phyloP scores from a whole-genome alignment of 208 protist species.

The Vickermania ingenoplastis region DNA sequence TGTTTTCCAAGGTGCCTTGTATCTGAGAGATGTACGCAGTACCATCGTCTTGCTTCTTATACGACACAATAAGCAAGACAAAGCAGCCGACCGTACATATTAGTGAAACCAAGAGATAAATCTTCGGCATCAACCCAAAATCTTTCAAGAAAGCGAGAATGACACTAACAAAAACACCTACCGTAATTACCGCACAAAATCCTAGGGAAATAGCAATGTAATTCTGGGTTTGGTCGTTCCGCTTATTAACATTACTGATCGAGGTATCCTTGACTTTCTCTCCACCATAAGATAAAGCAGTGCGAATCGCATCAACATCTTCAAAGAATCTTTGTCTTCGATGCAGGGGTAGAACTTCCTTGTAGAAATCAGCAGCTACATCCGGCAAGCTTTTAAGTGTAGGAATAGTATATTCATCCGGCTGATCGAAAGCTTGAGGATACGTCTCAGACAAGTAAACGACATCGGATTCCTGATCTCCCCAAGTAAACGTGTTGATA shows the following conservation, averaged over 20 bases:
- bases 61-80: conserved; percentile 1
- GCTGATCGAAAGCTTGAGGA: conserved; percentile 3
- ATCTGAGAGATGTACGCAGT: background rate
- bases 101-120: background rate
- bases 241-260: background rate
- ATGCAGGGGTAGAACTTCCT: conserved; percentile 5
- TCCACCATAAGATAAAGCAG: background rate
- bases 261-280: background rate
- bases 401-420: conserved; percentile 5
- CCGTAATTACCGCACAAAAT: background rate
- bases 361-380: background rate
- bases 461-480: background rate
- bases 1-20: background rate
- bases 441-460: conserved; percentile 5
- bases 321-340: conserved; percentile 8
- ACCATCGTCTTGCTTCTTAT: background rate
- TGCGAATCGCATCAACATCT: conserved; percentile 2
- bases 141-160: background rate
- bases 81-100: background rate
- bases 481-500: conserved; percentile 5
- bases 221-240: background rate
- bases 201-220: background rate
- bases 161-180: background rate
- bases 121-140: background rate
- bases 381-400: conserved; percentile 1